Percentiles rank a stretch among this genome's conserved stretches.
Conservation (phyloP, 768 basidiomycete species). For the Psilocybe cubensis region DNA sequence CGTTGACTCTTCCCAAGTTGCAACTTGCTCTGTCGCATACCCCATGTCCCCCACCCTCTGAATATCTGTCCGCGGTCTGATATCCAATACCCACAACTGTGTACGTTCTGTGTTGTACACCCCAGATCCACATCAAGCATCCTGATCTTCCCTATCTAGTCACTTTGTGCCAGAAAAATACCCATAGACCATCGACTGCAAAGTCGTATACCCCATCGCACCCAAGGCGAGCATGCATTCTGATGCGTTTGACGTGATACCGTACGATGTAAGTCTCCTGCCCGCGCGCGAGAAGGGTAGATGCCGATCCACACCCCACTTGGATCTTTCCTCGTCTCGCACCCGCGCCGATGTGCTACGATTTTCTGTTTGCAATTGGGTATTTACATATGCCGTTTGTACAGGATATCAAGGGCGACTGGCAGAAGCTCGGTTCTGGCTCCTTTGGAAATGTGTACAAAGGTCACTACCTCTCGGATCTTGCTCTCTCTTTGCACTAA, state of each 20-base stretch:
- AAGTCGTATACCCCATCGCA: neutral
- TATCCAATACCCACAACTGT: neutral
- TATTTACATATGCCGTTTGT: neutral
- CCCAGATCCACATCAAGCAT: neutral
- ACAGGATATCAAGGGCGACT: constrained; percentile 85
- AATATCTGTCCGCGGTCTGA: neutral
- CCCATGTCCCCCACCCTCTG: neutral
- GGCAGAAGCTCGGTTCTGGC: constrained; percentile 91
- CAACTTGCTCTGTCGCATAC: neutral
- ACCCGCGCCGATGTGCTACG: no score
- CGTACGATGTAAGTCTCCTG: constrained; percentile 64
- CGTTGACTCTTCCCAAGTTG: neutral
- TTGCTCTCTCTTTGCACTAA: neutral
- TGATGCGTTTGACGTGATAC: constrained; percentile 87
- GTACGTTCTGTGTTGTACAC: neutral
- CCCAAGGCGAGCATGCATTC: constrained; percentile 39
- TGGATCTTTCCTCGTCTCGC: no score
- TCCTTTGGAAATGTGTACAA: constrained; percentile 94
- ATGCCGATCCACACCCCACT: no score
- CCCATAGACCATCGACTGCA: neutral
- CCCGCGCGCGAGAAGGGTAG: neutral
- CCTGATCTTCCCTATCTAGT: neutral
- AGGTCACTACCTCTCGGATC: constrained; percentile 42
- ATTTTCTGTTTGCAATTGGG: no score
- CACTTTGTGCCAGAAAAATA: neutral